A percentile compares a stretch with the other conserved stretches of the same genome.
These are phyloP conservation scores for Saccharomyces pastorianus DNA, from an alignment of 1,139 yeast genomes.

Conservation along the genomic window DNA sequence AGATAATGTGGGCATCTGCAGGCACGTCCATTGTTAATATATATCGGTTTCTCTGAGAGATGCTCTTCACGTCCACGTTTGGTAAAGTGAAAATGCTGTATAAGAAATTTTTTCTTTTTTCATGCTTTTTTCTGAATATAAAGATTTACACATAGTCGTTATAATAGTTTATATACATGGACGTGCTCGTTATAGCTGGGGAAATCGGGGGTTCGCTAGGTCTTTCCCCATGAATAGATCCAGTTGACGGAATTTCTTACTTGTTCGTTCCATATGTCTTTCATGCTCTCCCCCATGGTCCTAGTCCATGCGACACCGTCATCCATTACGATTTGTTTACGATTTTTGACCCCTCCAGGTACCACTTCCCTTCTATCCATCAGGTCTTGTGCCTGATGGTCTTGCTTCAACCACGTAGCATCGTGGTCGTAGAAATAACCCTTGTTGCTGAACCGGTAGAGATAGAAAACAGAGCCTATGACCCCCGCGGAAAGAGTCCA, in stretches of 20 bases:
- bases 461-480: slow-evolving; percentile 21
- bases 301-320: slow-evolving; percentile 11
- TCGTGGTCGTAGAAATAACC: slow-evolving; percentile 22
- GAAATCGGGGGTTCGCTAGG: not conserved
- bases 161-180: not conserved
- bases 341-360: not conserved
- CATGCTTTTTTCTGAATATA: not conserved
- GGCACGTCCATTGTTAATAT: slow-evolving; percentile 17
- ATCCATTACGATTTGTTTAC: slow-evolving; percentile 8
- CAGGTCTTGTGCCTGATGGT: slow-evolving; percentile 18
- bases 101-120: not conserved
- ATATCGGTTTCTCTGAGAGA: not conserved
- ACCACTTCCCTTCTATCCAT: slow-evolving; percentile 16
- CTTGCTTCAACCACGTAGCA: not conserved
- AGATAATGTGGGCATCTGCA: slow-evolving; percentile 60
- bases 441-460: slow-evolving; percentile 21
- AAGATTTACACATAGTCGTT: slow-evolving; percentile 1
- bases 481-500: not conserved
- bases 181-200: not conserved
- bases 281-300: slow-evolving; percentile 23
- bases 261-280: slow-evolving; percentile 30
- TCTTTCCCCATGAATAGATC: slow-evolving; percentile 26
- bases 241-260: slow-evolving; percentile 23
- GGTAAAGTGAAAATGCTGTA: not conserved
- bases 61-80: not conserved